Base-by-base conservation (phyloP, 2,329 filamentous ascomycete genomes). In the Cladosporium phlei region DNA sequence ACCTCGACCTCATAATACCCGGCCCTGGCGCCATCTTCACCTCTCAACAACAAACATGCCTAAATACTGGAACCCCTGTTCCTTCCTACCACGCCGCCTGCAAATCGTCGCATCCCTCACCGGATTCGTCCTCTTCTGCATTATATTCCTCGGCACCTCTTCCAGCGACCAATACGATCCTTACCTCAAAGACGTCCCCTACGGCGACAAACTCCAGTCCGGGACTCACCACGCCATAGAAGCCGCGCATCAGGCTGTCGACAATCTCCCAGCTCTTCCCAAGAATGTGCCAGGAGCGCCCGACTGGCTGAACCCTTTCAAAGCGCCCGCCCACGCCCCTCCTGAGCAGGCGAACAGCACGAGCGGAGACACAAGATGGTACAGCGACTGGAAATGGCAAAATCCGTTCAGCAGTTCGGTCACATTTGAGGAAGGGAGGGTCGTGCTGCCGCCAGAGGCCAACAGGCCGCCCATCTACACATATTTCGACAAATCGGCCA, bases 331-430 rank as follows among this genome's bases (percentile, higher is more conserved):
- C 9, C 88, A 94, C 64, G 78, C 81, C 51, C 85, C 86, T 14
- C 79, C 83, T 2, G 77, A 82, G 44, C 85, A 90, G 64, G 79
- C 81, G 53, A 88, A 91, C 65, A 90, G 87, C 62, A 86, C 85
- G 4, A 83, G 79, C 61, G 85, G 83, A 39, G 86, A 85, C 51
- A 83, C 85, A 25, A 83, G 82, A 50, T 97, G 91, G 91, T 87
- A 88, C 68, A 83, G 80, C 53, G 83, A 95, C 65, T 94, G 85
- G 82, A 88, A 85, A 63, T 97, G 90, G 89, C 76, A 87, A 58
- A 86, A 86, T 51, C 88, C 90, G 2, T 97, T 96, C 66, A 95
- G 89, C 14, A 89, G 83, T 33, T 79, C 81, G 12, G 75, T 93
- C 48, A 81, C 80, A 0, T 75, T 93, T 47, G 90, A 95, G 61